These are phyloP conservation scores for Quercus phellos DNA, from an alignment of 331 rosid species.

Conservation along the genomic window DNA sequence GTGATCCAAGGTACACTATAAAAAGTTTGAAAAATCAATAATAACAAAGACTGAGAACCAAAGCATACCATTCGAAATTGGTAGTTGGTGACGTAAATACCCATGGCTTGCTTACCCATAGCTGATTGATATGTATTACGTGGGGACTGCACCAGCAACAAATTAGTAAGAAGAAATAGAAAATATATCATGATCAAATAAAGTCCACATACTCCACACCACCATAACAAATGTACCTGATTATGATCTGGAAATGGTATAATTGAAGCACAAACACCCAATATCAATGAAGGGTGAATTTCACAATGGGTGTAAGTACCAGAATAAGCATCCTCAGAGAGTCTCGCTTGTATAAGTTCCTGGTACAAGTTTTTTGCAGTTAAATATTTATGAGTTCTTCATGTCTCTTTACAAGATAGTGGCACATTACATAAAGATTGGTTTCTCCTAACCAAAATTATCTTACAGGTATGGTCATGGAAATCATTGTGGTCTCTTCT, in stretches of 20 bases:
- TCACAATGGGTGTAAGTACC: constrained; percentile 94
- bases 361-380: constrained; percentile 29
- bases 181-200: neutral
- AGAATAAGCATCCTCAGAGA: constrained; percentile 85
- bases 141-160: constrained; percentile 60
- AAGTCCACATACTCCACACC: constrained; percentile 2
- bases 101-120: constrained; percentile 99
- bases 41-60: constrained; percentile 9
- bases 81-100: constrained; percentile 95
- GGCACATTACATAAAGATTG: neutral
- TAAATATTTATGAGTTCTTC: constrained; percentile 1
- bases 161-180: constrained; percentile 15
- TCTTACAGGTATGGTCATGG: constrained; percentile 92
- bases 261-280: constrained; percentile 98
- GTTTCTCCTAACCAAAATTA: constrained; percentile 13
- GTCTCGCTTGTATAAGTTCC: constrained; percentile 94
- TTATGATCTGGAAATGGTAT: constrained; percentile 98
- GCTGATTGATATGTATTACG: constrained; percentile 99
- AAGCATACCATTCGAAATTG: constrained; percentile 92
- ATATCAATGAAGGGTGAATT: constrained; percentile 89
- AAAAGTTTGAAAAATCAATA: neutral
- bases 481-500: constrained; percentile 98
- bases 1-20: constrained; percentile 1
- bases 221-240: constrained; percentile 58
- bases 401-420: constrained; percentile 3